Percentiles rank a stretch among this genome's conserved stretches.
These are phyloP conservation scores for Corylus americana DNA, from an alignment of 306 rosid species.

Conservation along the genomic window DNA sequence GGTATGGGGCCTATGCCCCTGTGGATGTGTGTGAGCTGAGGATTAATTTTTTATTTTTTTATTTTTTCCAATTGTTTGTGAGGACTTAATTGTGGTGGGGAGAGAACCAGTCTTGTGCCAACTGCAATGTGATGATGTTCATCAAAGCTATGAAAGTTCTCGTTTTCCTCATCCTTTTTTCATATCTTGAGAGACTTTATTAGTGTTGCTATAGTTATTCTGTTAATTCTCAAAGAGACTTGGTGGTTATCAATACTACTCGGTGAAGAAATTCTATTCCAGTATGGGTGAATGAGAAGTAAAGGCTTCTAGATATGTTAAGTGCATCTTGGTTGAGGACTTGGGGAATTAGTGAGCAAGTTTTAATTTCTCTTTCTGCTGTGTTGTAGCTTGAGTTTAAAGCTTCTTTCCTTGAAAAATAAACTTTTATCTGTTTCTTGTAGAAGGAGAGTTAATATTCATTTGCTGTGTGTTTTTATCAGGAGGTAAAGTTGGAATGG, in stretches of 20 bases:
- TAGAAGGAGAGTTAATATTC: slow-evolving; percentile 4
- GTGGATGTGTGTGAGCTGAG: background rate
- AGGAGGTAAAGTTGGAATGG: slow-evolving; percentile 90
- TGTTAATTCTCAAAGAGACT: background rate
- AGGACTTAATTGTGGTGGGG: background rate
- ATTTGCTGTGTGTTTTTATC: slow-evolving; percentile 26
- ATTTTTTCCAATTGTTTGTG: too few species aligned
- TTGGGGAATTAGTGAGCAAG: background rate
- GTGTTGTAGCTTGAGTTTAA: background rate
- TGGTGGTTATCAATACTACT: background rate
- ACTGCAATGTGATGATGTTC: background rate
- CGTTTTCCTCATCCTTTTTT: background rate
- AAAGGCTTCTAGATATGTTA: background rate
- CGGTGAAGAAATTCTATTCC: background rate
- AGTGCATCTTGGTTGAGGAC: background rate
- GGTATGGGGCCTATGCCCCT: background rate
- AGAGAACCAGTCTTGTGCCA: background rate
- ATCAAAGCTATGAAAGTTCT: too few species aligned
- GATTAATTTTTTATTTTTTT: background rate
- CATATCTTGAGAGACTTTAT: background rate
- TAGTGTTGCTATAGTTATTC: background rate
- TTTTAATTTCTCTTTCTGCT: background rate
- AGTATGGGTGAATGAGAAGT: background rate
- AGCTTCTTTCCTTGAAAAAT: background rate
- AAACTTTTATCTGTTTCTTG: slow-evolving; percentile 3